These are phyloP conservation scores for Phytophthora ramorum DNA, from an alignment of 352 stramenopile species.

Conservation along the genomic window DNA sequence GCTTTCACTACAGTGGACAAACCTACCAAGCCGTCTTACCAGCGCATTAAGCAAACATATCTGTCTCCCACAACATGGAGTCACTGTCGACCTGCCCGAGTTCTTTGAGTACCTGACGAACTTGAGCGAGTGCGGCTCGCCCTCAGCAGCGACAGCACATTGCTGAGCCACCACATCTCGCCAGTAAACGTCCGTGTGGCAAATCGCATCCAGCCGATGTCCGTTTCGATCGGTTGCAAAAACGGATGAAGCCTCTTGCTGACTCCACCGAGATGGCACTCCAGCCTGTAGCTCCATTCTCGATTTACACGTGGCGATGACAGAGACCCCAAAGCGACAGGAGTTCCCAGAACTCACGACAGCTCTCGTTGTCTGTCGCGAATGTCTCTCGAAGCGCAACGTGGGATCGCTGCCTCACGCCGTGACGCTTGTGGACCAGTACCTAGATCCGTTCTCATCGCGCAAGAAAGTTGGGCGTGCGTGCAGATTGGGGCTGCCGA, in stretches of 20 bases:
- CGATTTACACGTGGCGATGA: neutral
- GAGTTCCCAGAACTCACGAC: constrained; percentile 9
- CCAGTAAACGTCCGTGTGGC: no score
- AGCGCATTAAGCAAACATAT: no score
- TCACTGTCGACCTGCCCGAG: no score
- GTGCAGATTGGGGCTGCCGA: constrained; percentile 14
- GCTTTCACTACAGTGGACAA: no score
- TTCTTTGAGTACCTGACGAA: no score
- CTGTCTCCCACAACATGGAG: no score
- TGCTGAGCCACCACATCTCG: no score
- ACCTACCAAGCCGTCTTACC: no score
- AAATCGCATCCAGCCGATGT: no score
- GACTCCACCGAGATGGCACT: neutral
- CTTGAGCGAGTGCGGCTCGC: no score
- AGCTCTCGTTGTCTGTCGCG: constrained; percentile 14
- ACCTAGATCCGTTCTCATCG: constrained; percentile 19
- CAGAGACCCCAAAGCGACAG: neutral
- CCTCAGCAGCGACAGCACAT: no score
- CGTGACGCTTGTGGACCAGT: constrained; percentile 23
- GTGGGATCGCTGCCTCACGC: constrained; percentile 20
- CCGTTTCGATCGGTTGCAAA: no score
- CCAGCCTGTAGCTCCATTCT: neutral
- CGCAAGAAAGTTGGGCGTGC: constrained; percentile 18
- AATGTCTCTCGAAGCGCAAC: constrained; percentile 21
- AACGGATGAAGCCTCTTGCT: neutral